Conservation (phyloP, 805 yeast species). For the Teunomyces lycoperdinae region DNA sequence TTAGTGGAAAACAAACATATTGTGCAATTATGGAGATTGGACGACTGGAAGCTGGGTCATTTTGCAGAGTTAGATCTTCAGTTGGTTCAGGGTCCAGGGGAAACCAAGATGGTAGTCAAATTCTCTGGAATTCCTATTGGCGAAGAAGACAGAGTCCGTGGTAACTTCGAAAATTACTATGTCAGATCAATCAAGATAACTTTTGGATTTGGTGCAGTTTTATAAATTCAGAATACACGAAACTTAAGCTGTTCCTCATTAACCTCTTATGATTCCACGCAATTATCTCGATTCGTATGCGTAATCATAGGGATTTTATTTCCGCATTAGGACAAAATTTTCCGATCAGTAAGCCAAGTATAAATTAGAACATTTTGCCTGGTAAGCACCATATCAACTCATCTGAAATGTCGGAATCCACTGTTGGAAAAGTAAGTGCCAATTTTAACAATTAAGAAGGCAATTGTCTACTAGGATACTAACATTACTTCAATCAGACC, state of each 20-base stretch:
- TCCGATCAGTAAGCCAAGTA: neutral
- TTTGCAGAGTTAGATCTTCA: conserved; percentile 64
- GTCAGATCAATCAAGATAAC: conserved; percentile 85
- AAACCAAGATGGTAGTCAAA: conserved; percentile 73
- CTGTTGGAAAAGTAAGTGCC: conserved; percentile 26
- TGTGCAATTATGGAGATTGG: conserved; percentile 80
- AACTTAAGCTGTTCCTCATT: neutral
- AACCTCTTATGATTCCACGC: neutral
- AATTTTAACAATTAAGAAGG: neutral
- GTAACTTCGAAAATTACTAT: conserved; percentile 86
- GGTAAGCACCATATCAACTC: neutral
- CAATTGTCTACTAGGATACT: conserved; percentile 10
- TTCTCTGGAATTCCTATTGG: conserved; percentile 94
- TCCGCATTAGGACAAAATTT: neutral
- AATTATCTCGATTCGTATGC: neutral
- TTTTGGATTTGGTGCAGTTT: conserved; percentile 93
- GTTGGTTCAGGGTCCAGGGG: conserved; percentile 77
- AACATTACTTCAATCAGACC: conserved; percentile 27
- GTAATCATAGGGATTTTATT: neutral
- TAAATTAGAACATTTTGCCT: conserved; percentile 1
- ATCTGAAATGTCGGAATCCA: conserved; percentile 14
- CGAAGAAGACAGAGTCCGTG: conserved; percentile 83
- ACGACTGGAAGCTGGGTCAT: conserved; percentile 86
- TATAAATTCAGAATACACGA: conserved; percentile 33
- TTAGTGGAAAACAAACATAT: conserved; percentile 59